A percentile compares a stretch with the other conserved stretches of the same genome.
phyloP scores from a whole-genome alignment of 202 grass and related monocot species.

The Panicum virgatum region DNA sequence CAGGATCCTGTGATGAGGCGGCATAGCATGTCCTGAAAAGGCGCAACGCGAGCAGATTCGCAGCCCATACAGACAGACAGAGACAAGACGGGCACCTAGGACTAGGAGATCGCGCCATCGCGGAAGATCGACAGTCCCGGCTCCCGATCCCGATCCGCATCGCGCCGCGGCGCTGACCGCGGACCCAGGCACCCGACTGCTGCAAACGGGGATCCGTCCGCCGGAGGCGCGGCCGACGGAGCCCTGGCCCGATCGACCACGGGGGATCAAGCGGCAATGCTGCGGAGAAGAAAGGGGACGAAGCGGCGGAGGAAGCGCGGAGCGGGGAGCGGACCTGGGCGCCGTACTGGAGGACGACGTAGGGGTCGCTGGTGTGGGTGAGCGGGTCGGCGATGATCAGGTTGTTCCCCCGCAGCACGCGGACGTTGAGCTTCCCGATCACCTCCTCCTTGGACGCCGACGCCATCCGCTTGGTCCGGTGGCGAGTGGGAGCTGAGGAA shows the following conservation, averaged over 20 bases:
- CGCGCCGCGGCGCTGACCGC: neutral
- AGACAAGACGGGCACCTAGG: neutral
- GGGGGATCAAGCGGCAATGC: conserved; percentile 1
- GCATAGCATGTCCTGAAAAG: too few relatives aligned
- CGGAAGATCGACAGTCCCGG: neutral
- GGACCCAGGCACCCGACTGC: neutral
- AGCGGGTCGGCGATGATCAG: conserved; percentile 55
- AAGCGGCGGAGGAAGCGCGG: neutral
- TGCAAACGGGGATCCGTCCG: neutral
- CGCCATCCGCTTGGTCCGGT: neutral
- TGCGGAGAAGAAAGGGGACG: neutral
- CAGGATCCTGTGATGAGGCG: neutral
- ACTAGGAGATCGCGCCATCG: neutral
- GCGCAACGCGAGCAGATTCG: neutral
- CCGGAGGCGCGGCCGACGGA: too few relatives aligned
- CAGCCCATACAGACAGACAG: neutral
- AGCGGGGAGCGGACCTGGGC: conserved; percentile 20
- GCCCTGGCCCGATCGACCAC: neutral
- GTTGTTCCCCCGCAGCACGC: conserved; percentile 55
- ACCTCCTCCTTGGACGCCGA: conserved; percentile 42
- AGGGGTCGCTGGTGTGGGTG: conserved; percentile 73
- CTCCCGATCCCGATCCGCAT: neutral
- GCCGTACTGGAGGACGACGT: conserved; percentile 57
- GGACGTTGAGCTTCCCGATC: conserved; percentile 58
- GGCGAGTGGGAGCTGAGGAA: neutral